These are phyloP conservation scores for Nemania sp. DNA, from an alignment of 2,329 filamentous ascomycete species.

Conservation along the genomic window DNA sequence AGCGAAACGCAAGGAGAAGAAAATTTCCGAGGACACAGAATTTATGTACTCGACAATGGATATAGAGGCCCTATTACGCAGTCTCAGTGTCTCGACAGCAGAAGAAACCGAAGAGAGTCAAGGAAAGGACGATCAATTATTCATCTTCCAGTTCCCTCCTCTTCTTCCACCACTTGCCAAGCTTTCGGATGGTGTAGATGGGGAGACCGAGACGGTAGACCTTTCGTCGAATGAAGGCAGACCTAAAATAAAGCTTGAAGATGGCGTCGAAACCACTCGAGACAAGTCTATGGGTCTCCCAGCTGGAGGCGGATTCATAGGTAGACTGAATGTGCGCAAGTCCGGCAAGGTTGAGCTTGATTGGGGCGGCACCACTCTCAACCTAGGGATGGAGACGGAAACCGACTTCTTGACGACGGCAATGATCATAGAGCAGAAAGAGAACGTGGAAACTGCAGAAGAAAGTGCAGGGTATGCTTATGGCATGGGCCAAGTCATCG, in stretches of 20 bases:
- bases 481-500: slow-evolving; percentile 66
- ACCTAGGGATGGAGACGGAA: slow-evolving; percentile 56
- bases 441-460: slow-evolving; percentile 50
- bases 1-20: slow-evolving; percentile 37
- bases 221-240: slow-evolving; percentile 14
- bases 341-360: slow-evolving; percentile 65
- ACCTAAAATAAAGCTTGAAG: slow-evolving; percentile 36
- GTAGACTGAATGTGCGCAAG: slow-evolving; percentile 62
- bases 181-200: slow-evolving; percentile 27
- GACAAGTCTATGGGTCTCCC: slow-evolving; percentile 46
- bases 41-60: slow-evolving; percentile 33
- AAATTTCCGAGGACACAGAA: slow-evolving; percentile 38
- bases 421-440: slow-evolving; percentile 61
- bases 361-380: slow-evolving; percentile 62
- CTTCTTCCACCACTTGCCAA: slow-evolving; percentile 59
- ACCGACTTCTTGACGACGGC: slow-evolving; percentile 60
- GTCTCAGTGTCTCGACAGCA: slow-evolving; percentile 38
- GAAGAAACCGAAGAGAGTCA: slow-evolving; percentile 28
- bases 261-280: slow-evolving; percentile 28
- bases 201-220: slow-evolving; percentile 34
- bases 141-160: slow-evolving; percentile 67
- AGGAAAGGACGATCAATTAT: slow-evolving; percentile 57
- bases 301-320: slow-evolving; percentile 60
- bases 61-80: slow-evolving; percentile 39
- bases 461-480: slow-evolving; percentile 53